A percentile compares a stretch with the other conserved stretches of the same genome.
Conservation (phyloP, 164 flowering plant genomes). For the Platanus orientalis region DNA sequence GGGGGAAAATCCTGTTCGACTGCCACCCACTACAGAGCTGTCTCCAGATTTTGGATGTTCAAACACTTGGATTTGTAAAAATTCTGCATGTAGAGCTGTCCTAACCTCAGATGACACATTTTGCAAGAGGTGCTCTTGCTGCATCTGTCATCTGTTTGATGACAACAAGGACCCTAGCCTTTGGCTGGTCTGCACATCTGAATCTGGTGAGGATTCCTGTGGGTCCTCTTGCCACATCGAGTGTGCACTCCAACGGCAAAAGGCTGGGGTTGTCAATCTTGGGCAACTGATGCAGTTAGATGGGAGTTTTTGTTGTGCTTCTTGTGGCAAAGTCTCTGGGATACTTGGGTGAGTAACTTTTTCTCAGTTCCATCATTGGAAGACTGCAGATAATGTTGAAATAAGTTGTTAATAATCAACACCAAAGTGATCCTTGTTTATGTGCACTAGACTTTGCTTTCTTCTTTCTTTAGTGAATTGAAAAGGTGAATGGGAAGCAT, state of each 20-base stretch:
- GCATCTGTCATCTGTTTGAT: conserved; percentile 94
- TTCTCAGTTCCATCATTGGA: too few relatives aligned
- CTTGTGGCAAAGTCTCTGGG: conserved; percentile 96
- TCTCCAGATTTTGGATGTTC: conserved; percentile 43
- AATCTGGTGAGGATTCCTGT: conserved; percentile 65
- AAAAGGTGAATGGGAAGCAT: not conserved
- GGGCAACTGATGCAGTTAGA: conserved; percentile 94
- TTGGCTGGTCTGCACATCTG: conserved; percentile 91
- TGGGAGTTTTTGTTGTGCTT: conserved; percentile 96
- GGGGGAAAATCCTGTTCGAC: conserved; percentile 66
- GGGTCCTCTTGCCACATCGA: conserved; percentile 95
- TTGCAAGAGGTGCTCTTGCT: conserved; percentile 98
- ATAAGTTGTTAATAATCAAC: too few relatives aligned
- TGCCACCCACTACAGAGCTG: conserved; percentile 38
- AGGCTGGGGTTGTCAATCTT: conserved; percentile 87
- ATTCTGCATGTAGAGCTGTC: conserved; percentile 84
- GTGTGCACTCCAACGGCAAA: conserved; percentile 80
- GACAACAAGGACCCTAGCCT: conserved; percentile 99
- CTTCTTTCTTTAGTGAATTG: not conserved
- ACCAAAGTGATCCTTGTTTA: too few relatives aligned
- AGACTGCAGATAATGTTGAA: too few relatives aligned
- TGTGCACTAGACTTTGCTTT: not conserved
- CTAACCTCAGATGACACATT: conserved; percentile 76
- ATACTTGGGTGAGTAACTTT: conserved; percentile 68
- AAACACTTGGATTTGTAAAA: conserved; percentile 81